A percentile compares a stretch with the other conserved stretches of the same genome.
These are phyloP conservation scores for Xerocomellus amylosporus DNA, from an alignment of 768 basidiomycete species.

Conservation along the genomic window DNA sequence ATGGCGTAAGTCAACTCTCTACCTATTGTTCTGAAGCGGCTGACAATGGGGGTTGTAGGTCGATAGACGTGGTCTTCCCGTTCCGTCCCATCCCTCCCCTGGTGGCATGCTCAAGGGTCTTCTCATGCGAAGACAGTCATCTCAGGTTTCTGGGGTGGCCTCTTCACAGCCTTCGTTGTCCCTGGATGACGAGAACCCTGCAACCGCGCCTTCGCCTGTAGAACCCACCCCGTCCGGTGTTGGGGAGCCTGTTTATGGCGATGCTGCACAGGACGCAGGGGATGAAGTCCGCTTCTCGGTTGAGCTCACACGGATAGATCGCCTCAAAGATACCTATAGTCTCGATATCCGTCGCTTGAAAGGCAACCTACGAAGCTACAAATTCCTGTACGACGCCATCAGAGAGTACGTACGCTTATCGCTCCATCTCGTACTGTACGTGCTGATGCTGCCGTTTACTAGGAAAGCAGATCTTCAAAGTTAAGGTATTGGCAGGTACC, in stretches of 20 bases:
- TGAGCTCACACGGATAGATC: conserved; percentile 87
- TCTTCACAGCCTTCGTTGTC: conserved; percentile 46
- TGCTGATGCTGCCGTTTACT: conserved; percentile 12
- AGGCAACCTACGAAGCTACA: conserved; percentile 90
- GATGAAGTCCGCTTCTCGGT: conserved; percentile 97
- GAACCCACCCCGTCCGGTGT: conserved; percentile 38
- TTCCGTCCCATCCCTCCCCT: conserved; percentile 73
- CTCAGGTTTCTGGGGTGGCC: conserved; percentile 55
- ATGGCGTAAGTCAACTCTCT: conserved; percentile 60
- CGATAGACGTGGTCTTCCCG: conserved; percentile 83
- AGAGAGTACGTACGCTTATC: conserved; percentile 62
- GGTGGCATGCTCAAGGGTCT: conserved; percentile 82
- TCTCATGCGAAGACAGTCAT: conserved; percentile 87
- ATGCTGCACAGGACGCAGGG: conserved; percentile 74
- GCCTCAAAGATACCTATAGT: conserved; percentile 86
- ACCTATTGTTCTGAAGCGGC: neutral
- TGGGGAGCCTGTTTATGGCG: conserved; percentile 73
- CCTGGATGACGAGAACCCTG: conserved; percentile 42
- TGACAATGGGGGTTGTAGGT: conserved; percentile 47
- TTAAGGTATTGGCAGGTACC: conserved; percentile 30
- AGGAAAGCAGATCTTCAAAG: conserved; percentile 40
- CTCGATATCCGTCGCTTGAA: conserved; percentile 91
- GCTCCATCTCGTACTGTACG: conserved; percentile 5
- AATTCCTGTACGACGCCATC: conserved; percentile 85
- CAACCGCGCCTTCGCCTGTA: conserved; percentile 23